phyloP scores from a whole-genome alignment of 768 basidiomycete genomes.

The Trametes villosa region DNA sequence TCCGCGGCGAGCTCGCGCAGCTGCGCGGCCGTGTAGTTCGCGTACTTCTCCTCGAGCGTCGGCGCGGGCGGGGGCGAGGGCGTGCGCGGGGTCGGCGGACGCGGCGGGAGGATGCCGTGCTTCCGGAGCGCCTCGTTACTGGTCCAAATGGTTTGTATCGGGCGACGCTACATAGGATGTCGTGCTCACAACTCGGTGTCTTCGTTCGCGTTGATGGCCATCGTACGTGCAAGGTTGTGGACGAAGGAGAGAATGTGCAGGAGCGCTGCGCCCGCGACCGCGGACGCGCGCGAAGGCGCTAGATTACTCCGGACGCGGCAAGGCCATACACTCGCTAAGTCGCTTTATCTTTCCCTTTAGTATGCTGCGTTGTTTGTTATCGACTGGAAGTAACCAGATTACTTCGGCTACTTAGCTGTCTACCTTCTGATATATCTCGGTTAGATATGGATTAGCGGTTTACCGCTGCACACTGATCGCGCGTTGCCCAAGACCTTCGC shows the following conservation, averaged over 20 bases:
- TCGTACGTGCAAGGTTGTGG: conserved; percentile 27
- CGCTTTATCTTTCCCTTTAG: too few relatives aligned
- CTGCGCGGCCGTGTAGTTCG: conserved; percentile 64
- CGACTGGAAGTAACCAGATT: too few relatives aligned
- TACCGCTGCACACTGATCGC: too few relatives aligned
- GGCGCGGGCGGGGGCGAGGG: conserved; percentile 86
- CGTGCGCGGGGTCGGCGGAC: conserved; percentile 64
- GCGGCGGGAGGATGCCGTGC: conserved; percentile 87
- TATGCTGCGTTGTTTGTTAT: too few relatives aligned
- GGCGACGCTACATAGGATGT: not conserved
- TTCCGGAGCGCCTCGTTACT: conserved; percentile 95
- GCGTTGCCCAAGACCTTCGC: too few relatives aligned
- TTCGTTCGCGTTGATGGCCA: conserved; percentile 83
- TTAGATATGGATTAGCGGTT: too few relatives aligned
- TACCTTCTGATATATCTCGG: too few relatives aligned
- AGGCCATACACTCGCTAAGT: too few relatives aligned
- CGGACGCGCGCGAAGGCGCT: not conserved
- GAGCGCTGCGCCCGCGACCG: not conserved
- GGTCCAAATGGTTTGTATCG: conserved; percentile 21
- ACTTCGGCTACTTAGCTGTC: too few relatives aligned
- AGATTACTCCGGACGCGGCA: too few relatives aligned
- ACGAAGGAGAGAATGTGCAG: not conserved
- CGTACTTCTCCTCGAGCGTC: conserved; percentile 66
- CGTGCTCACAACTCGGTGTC: conserved; percentile 92
- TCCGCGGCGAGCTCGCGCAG: conserved; percentile 76